Base-by-base conservation (phyloP, 768 basidiomycete genomes). In the Amanita exitialis region DNA sequence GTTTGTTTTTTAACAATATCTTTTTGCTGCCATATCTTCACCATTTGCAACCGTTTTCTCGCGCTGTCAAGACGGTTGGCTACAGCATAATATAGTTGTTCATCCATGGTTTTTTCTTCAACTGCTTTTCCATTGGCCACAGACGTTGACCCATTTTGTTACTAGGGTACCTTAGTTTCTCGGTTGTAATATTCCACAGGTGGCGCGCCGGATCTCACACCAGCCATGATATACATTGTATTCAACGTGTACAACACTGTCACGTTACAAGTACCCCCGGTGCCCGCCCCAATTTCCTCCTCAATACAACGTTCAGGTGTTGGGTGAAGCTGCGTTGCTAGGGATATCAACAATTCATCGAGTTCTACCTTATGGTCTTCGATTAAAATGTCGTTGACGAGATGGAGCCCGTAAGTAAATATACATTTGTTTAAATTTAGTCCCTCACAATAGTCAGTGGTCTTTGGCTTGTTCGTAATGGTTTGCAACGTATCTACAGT, bases 321-420 rank as follows among this genome's bases (percentile, higher is more conserved):
- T 10, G 27, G 36, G 27, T 52, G 51, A 37, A 20, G 36, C 30
- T 37, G 38, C 36, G 13, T 42, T 42, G 36, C 35, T 8, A 23
- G 66, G 66, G 1, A 48, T 73, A 28, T 73, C 71, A 7, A 72
- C 74, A 23, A 62, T 65, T 39, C 72, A 71, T 46, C 53, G 49
- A 82, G 79, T 16, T 72, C 78, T 15, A 87, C 87, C 58, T 73
- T 80, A 50, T 86, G 84, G 3, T 87, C 89, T 60, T 85, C 82
- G 3, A 74, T 90, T 35, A 86, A 90, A 64, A 74, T 86, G 70
- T 86, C 84, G 36, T 79, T 88, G 6, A 73, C 80, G 6, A 10
- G 77, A 75, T 51, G 78, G 79, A 67, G 71, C 85, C 55, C 63
- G 83, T 85, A 62, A 63, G 79, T 77, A 21, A 20, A 25, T 47